Base-by-base conservation (phyloP, 2,329 filamentous ascomycete species). In the Teratosphaeria nubilosa region DNA sequence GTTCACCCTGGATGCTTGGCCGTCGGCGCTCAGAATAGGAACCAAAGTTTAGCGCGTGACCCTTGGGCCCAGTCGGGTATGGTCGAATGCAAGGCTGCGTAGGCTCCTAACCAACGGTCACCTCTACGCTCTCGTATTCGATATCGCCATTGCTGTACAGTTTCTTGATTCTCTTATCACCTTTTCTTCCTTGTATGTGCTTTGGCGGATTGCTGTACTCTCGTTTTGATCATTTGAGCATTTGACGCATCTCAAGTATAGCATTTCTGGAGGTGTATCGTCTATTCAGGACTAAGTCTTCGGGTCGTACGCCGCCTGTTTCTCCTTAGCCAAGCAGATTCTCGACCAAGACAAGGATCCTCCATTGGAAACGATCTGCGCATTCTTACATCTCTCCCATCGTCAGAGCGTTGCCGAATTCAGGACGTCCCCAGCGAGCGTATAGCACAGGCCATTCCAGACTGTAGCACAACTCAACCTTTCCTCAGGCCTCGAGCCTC, bases 401-500 rank as follows among this genome's bases (percentile, higher is more conserved):
- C 22, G n/a, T 7, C 37, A 53, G 25, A 53, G 51, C 22, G 20
- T n/a, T 32, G 25, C 24, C 9, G 13, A 27, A 53, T 22, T 20
- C 30, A 32, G 7, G 30, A 30, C 51, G 27, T 10, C 5, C 14
- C 51, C 51, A 30, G 24, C 51, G 25, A 53, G 20, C n/a, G 41
- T 20, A 20, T 20, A 30, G 25, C 30, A 30, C 24, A n/a, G 51
- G 10, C 51, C 20, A 48, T 9, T 37, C 2, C 50, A 14, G 31
- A 22, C 48, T 53, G 55, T n/a, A 41, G 34, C 16, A 37, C 53
- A 55, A 22, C 37, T 22, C 54, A 34, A 51, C 48, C 30, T 37
- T 13, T 22, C 32, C 32, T 22, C 20, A 54, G 58, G 58, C 55
- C 58, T 45, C 13, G 22, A 41, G 51, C 52, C 58, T 48, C 37